Evolutionary conservation across 768 basidiomycete genomes (phyloP).

Genomic region (Lactarius quietus): DNA sequence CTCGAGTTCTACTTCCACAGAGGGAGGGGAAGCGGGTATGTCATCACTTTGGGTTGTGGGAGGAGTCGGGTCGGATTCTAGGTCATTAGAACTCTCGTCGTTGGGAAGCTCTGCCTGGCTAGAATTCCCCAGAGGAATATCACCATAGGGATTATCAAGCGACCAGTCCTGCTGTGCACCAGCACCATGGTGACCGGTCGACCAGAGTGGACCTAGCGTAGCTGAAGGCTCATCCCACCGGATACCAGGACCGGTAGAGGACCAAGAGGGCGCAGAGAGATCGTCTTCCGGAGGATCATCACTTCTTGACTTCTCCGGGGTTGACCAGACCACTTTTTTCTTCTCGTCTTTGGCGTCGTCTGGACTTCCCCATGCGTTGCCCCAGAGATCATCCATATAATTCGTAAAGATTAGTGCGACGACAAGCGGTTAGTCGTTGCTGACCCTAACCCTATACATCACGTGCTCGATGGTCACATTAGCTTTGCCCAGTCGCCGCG

Average conservation of each 20-base stretch:
- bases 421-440: not conserved
- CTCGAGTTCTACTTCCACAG: not conserved
- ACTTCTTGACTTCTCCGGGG: constrained; percentile 8
- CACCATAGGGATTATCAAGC: constrained; percentile 40
- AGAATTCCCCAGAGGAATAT: constrained; percentile 31
- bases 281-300: constrained; percentile 49
- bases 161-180: constrained; percentile 30
- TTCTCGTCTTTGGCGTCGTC: constrained; percentile 5
- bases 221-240: constrained; percentile 49
- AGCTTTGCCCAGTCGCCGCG: constrained; percentile 1
- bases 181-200: constrained; percentile 26
- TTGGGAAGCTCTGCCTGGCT: not conserved
- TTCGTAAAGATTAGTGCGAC: not conserved
- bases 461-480: constrained; percentile 2
- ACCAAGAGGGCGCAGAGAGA: constrained; percentile 56
- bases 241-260: constrained; percentile 40
- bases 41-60: not conserved
- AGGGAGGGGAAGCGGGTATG: not conserved
- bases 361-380: constrained; percentile 62
- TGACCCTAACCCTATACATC: constrained; percentile 3
- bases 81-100: not conserved
- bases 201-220: constrained; percentile 43
- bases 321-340: constrained; percentile 12
- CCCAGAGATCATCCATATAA: constrained; percentile 78
- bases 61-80: constrained; percentile 4